Evolutionary conservation across 345 rosid genomes (phyloP), one percentile per base, ranked within the genome.

Genomic region (Acer campestre): DNA sequence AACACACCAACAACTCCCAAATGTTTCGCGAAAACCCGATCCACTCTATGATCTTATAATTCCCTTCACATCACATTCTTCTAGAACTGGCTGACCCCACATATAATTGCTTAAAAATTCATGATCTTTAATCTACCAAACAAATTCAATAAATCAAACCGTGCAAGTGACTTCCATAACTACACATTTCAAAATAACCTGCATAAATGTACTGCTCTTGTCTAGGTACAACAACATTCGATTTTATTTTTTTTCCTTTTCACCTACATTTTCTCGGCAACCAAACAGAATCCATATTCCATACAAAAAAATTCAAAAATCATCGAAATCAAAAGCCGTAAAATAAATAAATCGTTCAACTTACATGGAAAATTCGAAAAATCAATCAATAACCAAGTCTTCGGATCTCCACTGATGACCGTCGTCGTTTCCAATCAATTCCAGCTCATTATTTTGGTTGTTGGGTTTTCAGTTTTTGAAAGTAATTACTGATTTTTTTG

Each of bases 321-420:
- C 18, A 62, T 38, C 58, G 22, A 53, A 67, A 38, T 66, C 8
- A 20, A 23, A 78, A 31, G 27, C 67, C 23, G 49, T 38, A 48
- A 48, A 65, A 35, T 4, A 35, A 35, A 35, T 35, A 35, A 35
- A 35, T 35, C 38, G 38, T 35, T 48, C 14, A 35, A 78, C 90
- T 82, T 76, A 87, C 88, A 73, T 42, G 44, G 58, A 64, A 62
- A 48, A 49, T 73, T 42, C 22, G 58, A 64, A 62, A 48, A 49
- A 56, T 67, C 53, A 42, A 70, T 44, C 66, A 76, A 73, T 56
- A 8, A 35, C n/a, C n/a, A 2, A 78, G 31, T 38, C 44, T 29
- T 42, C 10, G 66, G 68, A 61, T 49, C 78, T 64, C 72, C 46
- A 51, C 12, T 11, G 40, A 25, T 20, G 27, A 12, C 44, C 56